Evolutionary conservation across 1,139 yeast genomes (phyloP).

Genomic region (Torulaspora globosa): DNA sequence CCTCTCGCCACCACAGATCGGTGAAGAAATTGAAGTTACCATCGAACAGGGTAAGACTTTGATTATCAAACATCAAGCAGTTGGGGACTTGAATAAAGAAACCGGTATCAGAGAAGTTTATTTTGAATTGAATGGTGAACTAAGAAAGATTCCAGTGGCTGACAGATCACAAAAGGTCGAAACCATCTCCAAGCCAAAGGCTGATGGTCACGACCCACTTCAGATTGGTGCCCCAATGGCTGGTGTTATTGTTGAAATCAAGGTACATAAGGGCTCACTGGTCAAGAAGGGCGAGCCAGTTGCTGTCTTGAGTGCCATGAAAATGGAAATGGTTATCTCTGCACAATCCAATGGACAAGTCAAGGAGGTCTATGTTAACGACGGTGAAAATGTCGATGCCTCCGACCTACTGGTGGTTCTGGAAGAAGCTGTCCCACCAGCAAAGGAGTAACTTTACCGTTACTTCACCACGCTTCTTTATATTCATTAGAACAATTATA

Average conservation of each 20-base stretch:
- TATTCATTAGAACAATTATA: constrained; percentile 2
- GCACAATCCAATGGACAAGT: constrained; percentile 87
- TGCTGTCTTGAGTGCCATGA: constrained; percentile 96
- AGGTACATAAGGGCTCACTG: constrained; percentile 78
- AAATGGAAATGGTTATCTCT: constrained; percentile 98
- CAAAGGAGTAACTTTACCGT: constrained; percentile 8
- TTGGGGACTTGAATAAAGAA: constrained; percentile 79
- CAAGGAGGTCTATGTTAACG: constrained; percentile 69
- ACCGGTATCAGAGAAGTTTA: constrained; percentile 95
- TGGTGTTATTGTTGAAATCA: constrained; percentile 94
- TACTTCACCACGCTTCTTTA: background rate
- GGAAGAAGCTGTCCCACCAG: constrained; percentile 30
- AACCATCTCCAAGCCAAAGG: constrained; percentile 84
- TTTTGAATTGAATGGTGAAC: constrained; percentile 97
- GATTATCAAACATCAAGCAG: constrained; percentile 85
- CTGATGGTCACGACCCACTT: constrained; percentile 76
- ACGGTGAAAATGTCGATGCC: constrained; percentile 94
- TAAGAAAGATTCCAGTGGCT: constrained; percentile 89
- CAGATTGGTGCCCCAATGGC: constrained; percentile 99
- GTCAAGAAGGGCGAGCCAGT: constrained; percentile 97
- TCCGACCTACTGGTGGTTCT: constrained; percentile 58
- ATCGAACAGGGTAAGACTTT: constrained; percentile 94
- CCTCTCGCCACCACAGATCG: constrained; percentile 79
- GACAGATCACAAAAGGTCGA: constrained; percentile 86
- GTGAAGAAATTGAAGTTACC: constrained; percentile 83